Conservation (phyloP, 345 rosid species). For the Brassica rapa region DNA sequence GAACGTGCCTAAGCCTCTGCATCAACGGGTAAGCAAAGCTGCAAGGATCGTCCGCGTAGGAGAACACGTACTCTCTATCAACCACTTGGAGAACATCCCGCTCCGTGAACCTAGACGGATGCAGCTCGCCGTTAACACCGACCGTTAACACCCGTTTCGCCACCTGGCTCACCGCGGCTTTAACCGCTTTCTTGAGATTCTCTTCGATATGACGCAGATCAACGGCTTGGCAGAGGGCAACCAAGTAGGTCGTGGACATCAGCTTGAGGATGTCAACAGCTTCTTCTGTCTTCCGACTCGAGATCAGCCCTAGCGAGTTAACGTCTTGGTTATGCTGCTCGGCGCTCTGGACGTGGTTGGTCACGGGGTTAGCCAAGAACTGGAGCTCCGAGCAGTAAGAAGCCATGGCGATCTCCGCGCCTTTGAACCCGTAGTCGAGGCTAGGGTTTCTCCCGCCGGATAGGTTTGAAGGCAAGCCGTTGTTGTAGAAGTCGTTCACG, state of each 20-base stretch:
- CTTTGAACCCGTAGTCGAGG: constrained; percentile 76
- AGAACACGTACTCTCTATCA: constrained; percentile 61
- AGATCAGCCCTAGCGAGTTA: constrained; percentile 64
- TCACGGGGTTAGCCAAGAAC: constrained; percentile 64
- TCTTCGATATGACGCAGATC: constrained; percentile 69
- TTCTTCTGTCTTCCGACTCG: constrained; percentile 61
- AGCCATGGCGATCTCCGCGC: constrained; percentile 80
- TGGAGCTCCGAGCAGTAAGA: constrained; percentile 68
- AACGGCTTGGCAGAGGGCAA: constrained; percentile 62
- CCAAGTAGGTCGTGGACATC: constrained; percentile 62
- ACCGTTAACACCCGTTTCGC: constrained; percentile 54
- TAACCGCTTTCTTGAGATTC: constrained; percentile 50
- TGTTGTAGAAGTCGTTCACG: constrained; percentile 77
- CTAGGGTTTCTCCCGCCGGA: constrained; percentile 72
- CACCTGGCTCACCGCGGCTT: constrained; percentile 53
- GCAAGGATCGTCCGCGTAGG: constrained; percentile 77
- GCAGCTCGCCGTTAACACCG: constrained; percentile 64
- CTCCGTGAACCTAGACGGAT: constrained; percentile 74
- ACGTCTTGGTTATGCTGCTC: constrained; percentile 77
- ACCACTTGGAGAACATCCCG: constrained; percentile 65
- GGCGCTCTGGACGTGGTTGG: constrained; percentile 67
- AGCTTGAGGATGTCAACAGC: constrained; percentile 62
- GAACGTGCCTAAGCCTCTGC: constrained; percentile 74
- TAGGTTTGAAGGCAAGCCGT: constrained; percentile 72
- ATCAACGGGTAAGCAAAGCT: constrained; percentile 66